A percentile compares a stretch with the other conserved stretches of the same genome.
These are phyloP conservation scores for Talaromyces sp. DNA, from an alignment of 2,329 filamentous ascomycete species.

Conservation along the genomic window DNA sequence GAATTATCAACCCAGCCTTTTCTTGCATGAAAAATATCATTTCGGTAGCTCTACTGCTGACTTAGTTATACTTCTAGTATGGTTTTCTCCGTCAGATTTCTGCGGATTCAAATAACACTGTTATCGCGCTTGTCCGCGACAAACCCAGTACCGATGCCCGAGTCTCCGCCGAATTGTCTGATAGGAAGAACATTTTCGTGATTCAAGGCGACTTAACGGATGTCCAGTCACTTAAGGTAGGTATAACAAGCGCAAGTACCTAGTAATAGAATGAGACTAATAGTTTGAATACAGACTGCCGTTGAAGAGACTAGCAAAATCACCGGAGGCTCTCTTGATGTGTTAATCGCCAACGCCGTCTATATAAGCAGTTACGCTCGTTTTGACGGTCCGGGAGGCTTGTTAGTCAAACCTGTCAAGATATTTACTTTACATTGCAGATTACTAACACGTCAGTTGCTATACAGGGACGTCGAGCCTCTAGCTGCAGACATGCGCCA, in stretches of 20 bases:
- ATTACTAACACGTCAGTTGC: neutral
- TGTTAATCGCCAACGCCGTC: conserved; percentile 53
- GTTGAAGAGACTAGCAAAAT: conserved; percentile 22
- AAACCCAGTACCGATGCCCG: conserved; percentile 46
- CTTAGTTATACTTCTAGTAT: conserved; percentile 30
- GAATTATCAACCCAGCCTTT: neutral
- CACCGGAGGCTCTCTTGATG: conserved; percentile 44
- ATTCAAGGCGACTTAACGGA: conserved; percentile 47
- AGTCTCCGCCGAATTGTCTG: conserved; percentile 40
- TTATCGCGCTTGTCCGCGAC: conserved; percentile 51
- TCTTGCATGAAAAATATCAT: neutral
- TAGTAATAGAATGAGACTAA: neutral
- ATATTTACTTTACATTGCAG: neutral
- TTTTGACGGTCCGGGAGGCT: conserved; percentile 32
- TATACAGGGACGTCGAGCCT: neutral
- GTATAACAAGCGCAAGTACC: neutral
- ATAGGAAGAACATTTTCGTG: conserved; percentile 45
- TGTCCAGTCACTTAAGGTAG: conserved; percentile 38
- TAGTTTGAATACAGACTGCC: conserved; percentile 4
- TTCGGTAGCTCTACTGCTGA: neutral
- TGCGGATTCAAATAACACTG: conserved; percentile 39
- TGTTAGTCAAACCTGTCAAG: conserved; percentile 29
- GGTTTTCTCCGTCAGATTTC: conserved; percentile 50
- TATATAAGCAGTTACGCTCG: conserved; percentile 30
- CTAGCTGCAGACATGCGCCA: conserved; percentile 25